Evolutionary conservation across 2,329 filamentous ascomycete genomes (phyloP).

Genomic region (Grosmannia serpens): DNA sequence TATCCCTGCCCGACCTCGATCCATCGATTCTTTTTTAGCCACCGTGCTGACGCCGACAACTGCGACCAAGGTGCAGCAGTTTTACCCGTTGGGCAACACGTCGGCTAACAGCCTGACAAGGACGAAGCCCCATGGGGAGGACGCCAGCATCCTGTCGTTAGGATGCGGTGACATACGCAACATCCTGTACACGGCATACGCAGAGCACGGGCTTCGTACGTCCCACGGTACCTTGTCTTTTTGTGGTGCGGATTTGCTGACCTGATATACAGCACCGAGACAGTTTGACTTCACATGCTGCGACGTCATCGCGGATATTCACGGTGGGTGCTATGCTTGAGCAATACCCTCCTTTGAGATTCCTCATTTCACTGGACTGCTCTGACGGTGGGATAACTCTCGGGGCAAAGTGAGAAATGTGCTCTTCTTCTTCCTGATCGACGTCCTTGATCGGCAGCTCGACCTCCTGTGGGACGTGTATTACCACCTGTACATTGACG

Average conservation of each 20-base stretch:
- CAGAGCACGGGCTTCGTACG: constrained; percentile 26
- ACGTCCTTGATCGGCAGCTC: constrained; percentile 17
- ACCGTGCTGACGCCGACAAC: constrained; percentile 26
- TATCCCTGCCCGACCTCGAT: too few species aligned
- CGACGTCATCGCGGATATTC: constrained; percentile 35
- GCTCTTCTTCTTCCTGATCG: constrained; percentile 38
- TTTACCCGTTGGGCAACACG: constrained; percentile 43
- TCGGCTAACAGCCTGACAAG: constrained; percentile 38
- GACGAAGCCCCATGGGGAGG: constrained; percentile 34
- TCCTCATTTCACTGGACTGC: too few species aligned
- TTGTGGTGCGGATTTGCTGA: background rate
- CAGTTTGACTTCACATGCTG: constrained; percentile 46
- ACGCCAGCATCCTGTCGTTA: constrained; percentile 39
- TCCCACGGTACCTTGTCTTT: background rate
- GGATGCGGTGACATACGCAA: constrained; percentile 46
- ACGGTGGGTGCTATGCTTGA: constrained; percentile 27
- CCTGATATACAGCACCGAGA: constrained; percentile 19
- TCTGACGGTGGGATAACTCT: background rate
- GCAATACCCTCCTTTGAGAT: background rate
- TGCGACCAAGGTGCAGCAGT: constrained; percentile 18
- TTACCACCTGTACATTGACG: constrained; percentile 38
- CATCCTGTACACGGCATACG: constrained; percentile 41
- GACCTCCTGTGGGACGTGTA: constrained; percentile 40
- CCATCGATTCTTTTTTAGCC: background rate
- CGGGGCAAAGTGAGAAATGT: constrained; percentile 38